These are phyloP conservation scores for Thozetella sp. DNA, from an alignment of 495 filamentous ascomycete species.

Conservation along the genomic window DNA sequence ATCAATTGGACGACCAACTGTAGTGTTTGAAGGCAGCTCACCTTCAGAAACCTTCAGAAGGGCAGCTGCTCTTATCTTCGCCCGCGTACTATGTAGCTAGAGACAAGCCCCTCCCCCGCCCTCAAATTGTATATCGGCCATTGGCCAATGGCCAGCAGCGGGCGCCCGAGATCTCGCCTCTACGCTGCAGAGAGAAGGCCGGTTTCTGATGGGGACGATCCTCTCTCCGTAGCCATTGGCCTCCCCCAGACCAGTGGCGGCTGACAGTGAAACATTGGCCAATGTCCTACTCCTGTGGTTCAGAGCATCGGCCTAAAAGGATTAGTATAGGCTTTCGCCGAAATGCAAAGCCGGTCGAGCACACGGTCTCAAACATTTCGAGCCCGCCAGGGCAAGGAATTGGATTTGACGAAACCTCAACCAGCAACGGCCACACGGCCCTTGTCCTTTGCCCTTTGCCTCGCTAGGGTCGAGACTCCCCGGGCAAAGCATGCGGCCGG, in stretches of 20 bases:
- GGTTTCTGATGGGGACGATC: not conserved
- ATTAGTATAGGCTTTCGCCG: not conserved
- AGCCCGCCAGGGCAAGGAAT: not conserved
- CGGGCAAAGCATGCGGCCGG: not conserved
- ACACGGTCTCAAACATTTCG: not conserved
- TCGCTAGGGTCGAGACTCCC: not conserved
- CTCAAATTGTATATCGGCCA: no score
- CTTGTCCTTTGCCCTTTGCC: not conserved
- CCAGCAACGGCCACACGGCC: not conserved
- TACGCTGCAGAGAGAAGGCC: no score
- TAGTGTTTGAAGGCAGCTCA: no score
- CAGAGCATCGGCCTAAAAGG: constrained; percentile 5
- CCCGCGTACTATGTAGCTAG: no score
- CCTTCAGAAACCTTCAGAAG: no score
- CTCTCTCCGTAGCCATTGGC: constrained; percentile 4
- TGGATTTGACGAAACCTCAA: not conserved
- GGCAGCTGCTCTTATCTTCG: no score
- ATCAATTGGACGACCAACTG: no score
- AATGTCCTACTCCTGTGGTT: constrained; percentile 15
- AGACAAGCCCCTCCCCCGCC: no score
- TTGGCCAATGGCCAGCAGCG: no score
- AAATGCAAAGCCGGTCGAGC: constrained; percentile 1
- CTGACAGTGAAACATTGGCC: constrained; percentile 24
- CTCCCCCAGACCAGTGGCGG: constrained; percentile 14
- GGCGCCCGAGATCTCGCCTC: no score